Evolutionary conservation across 371 early-diverging fungal genomes (phyloP), one percentile per base, ranked within the genome.

Genomic region (Mortierella sp.): DNA sequence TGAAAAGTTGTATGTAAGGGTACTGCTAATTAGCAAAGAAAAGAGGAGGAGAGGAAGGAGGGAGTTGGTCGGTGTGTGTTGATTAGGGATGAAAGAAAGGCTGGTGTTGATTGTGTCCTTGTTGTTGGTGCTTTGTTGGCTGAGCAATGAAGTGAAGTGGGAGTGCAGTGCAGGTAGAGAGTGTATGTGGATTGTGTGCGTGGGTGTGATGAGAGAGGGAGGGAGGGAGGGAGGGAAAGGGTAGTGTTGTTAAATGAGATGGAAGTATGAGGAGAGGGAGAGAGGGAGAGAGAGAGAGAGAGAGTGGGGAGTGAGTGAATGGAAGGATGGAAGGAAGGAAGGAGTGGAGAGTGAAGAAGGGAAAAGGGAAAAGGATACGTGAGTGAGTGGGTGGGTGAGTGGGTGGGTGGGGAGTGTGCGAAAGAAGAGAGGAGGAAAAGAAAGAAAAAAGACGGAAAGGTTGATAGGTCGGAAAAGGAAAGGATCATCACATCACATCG

Each of bases 381-480:
- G 46, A 51, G 72, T 74, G 29, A 21, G 68, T 48, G n/a, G 32
- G 32, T 48, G n/a, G 32, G 78, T 10, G 27, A 32, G 32, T 32
- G 32, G 32, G 32, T 49, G 43, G 18, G 48, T 72, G 55, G 35
- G 35, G 35, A 10, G 65, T 24, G 71, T 51, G 16, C 8, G 68
- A 49, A 32, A 81, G 43, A 18, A 58, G n/a, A 55, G 27, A 56
- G 55, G 54, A 65, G 41, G 41, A 73, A 43, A 56, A 60, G 32
- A 32, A n/a, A 29, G 32, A 51, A 32, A 54, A 44, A 48, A 8
- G 38, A 60, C 24, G 44, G 49, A 41, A 51, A 41, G 41, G 41
- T 41, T 41, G 51, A 38, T 35, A 43, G 49, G n/a, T 38, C 51
- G 55, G 60, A 60, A 60, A 60, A 60, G 60, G 60, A 60, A 60